phyloP scores from a whole-genome alignment of 139 green algal species.

The Chlorella sp. region DNA sequence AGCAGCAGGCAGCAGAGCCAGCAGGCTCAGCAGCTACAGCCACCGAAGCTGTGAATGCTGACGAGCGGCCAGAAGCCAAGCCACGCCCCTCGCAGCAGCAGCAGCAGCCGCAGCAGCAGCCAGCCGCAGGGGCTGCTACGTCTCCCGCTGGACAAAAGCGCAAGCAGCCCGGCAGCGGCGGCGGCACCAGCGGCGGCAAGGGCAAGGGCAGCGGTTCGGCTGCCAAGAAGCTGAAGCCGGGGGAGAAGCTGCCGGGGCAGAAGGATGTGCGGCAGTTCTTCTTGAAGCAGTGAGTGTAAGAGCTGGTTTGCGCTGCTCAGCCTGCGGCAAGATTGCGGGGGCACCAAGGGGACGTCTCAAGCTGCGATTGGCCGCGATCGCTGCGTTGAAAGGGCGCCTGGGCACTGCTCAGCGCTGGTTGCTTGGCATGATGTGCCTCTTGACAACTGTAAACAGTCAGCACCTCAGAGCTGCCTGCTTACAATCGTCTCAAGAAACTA shows the following conservation, averaged over 20 bases:
- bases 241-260: conserved; percentile 1
- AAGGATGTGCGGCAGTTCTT: not conserved
- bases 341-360: too few relatives aligned
- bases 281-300: not conserved
- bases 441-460: too few relatives aligned
- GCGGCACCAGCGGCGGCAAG: too few relatives aligned
- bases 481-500: too few relatives aligned
- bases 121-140: not conserved
- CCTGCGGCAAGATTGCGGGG: too few relatives aligned
- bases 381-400: too few relatives aligned
- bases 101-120: not conserved
- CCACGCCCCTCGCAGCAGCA: not conserved
- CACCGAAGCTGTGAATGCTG: conserved; percentile 1
- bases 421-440: too few relatives aligned
- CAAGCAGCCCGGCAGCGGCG: not conserved
- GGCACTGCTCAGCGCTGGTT: too few relatives aligned
- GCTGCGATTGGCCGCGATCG: too few relatives aligned
- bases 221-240: conserved; percentile 1
- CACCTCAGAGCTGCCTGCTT: too few relatives aligned
- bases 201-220: not conserved
- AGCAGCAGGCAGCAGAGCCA: not conserved
- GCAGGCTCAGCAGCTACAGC: not conserved
- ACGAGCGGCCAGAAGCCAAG: not conserved
- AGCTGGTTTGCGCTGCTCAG: too few relatives aligned
- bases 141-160: not conserved